Base-by-base conservation (phyloP, 371 early-diverging fungal species). In the Capniomyces stellatus region DNA sequence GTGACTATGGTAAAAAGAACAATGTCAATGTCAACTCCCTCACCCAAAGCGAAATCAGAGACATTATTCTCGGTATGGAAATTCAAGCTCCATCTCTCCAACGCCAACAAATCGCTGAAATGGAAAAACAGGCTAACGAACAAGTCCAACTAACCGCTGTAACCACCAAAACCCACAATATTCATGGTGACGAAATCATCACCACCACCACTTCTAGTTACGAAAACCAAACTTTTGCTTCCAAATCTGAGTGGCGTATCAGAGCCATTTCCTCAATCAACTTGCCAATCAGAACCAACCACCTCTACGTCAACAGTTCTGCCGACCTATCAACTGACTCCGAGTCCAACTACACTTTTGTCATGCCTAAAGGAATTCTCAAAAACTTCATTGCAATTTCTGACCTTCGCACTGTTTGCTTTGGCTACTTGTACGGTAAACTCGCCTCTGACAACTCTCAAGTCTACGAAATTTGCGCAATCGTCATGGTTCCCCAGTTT, bases 41-140 rank as follows among this genome's bases (percentile, higher is more conserved):
- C 48, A 95, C 98, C 0, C 83, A 86, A 50, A 86, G 90, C 1
- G 99, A 99, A 75, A 89, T 98, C 63, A 85, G 98, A 60, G 98
- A 99, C 72, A 93, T 99, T 57, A 94, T 99, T 59, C 79, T 99
- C 57, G 98, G 98, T 68, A 97, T 96, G 93, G 93, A 94, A 68
- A 95, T 97, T 54, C 85, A 88, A 29, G 95, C 97, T 51, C 98
- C 98, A 27, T 92, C 94, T 48, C 68, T 87, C 31, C 90, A 94
- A 71, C 83, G 98, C 52, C 96, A 94, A 71, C 90, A 95, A 72
- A 87, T 92, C 70, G 94, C 89, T 22, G 92, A 94, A 67, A 87
- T 93, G 58, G 95, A 93, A 61, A 89, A 92, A 77, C 92, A 94
- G 66, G 80, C 86, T 41, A 78, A 88, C 70, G 91, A 92, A 54